Base-by-base conservation (phyloP, 148 eudicot species). In the Drosera capensis region DNA sequence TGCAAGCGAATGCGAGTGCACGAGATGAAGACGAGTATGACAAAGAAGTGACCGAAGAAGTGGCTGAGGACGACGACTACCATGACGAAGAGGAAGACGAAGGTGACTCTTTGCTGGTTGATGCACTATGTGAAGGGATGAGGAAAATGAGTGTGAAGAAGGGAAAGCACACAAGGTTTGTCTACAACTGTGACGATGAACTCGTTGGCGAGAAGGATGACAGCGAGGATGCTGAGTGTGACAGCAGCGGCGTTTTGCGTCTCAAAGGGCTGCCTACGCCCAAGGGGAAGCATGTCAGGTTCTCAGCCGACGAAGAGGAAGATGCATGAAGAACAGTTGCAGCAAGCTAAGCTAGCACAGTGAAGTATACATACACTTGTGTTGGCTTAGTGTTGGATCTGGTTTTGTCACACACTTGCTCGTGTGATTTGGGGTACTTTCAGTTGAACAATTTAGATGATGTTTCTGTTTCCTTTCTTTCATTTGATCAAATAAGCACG, bases 141-240 rank as follows among this genome's bases (percentile, higher is more conserved):
- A 72, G 56, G 47, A 70, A 62, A 39, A 64, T 79, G 2, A 71
- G 38, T 34, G 70, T 71, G 59, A 51, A 55, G 17, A 34, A 11
- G 11, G 94, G 86, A 3, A 79, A 74, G 47, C 85, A 79, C 38
- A 70, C 53, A 1, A 46, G 75, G 28, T 82, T 77, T 46, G 63
- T 81, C 56, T 86, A 86, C 59, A 56, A 73, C 70, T 75, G 14
- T 69, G 93, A 75, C 53, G 93, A 60, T 60, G 96, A 78, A 56
- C 35, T 81, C 37, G 71, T 63, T 44, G 65, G 48, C 28, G 72
- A 62, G 50, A 66, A 65, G 45, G 64, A 51, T 11, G 55, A 37
- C 14, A 3, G 3, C 14, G 14, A 15, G 4, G 41, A 0, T 4
- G 41, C 14, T 37, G 41, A 13, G 5, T 12, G 41, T 13, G 41